phyloP scores from a whole-genome alignment of 2,329 filamentous ascomycete genomes.

The Ampelomyces quisqualis region DNA sequence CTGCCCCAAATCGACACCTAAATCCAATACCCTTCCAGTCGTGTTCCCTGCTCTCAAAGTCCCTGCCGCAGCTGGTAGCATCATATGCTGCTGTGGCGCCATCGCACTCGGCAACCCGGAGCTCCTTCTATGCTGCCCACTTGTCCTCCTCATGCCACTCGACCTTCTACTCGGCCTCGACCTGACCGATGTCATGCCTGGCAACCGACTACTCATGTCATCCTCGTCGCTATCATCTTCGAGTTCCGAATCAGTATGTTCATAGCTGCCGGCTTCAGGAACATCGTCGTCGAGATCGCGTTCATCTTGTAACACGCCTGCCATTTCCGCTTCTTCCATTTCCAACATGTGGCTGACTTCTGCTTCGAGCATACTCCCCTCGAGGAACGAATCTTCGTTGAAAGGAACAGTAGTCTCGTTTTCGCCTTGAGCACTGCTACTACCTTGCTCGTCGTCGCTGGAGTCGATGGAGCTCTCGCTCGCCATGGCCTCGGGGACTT shows the following conservation, averaged over 20 bases:
- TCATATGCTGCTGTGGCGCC: constrained; percentile 4
- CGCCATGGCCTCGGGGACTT: constrained; percentile 42
- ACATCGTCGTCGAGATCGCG: constrained; percentile 54
- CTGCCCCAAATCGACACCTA: constrained; percentile 24
- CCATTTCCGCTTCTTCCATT: constrained; percentile 51
- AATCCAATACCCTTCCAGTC: constrained; percentile 11
- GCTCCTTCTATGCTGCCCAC: constrained; percentile 21
- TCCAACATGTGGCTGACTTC: constrained; percentile 44
- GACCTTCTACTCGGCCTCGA: constrained; percentile 15
- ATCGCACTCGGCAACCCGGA: constrained; percentile 17
- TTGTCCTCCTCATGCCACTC: neutral
- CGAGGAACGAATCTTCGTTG: constrained; percentile 52
- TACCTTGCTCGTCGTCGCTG: constrained; percentile 26
- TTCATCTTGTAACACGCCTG: constrained; percentile 50
- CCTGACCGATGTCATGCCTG: constrained; percentile 22
- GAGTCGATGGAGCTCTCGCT: constrained; percentile 40
- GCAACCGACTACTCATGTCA: constrained; percentile 16
- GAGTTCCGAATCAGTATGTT: constrained; percentile 56
- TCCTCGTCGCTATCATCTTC: constrained; percentile 44
- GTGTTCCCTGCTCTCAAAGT: too few relatives aligned
- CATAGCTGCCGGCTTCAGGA: constrained; percentile 55
- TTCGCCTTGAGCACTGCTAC: constrained; percentile 47
- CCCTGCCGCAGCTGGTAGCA: constrained; percentile 1
- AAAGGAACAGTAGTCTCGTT: constrained; percentile 52
- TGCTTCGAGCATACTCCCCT: constrained; percentile 46